Evolutionary conservation across 1,139 yeast species (phyloP), one percentile per base, ranked within the genome.

Genomic region (Magnusiomyces starmeri): DNA sequence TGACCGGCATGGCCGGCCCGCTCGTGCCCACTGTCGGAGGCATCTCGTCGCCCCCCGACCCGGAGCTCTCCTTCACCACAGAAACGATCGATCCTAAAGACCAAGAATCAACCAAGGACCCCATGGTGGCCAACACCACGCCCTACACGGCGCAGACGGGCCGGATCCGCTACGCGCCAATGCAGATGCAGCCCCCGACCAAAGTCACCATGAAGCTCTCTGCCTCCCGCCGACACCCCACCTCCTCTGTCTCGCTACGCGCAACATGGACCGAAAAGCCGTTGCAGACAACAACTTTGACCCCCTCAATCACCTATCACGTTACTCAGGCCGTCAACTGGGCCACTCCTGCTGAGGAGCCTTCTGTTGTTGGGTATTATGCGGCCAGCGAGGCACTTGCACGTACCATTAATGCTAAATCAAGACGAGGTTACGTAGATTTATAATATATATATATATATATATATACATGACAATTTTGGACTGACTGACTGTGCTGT

Each of bases 181-280:
- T 89, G 96, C 96, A 88, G 70, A 68, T 74, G 54, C 95, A 88
- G 70, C 96, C 97, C 7, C 85, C 82, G 3, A 65, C 85, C 1
- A 74, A 69, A 8, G 80, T 87, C 14, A 83, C 95, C 26, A 46
- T 53, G 43, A 16, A 54, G 4, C 51, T 60, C 43, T 51, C 57
- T 16, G 57, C 64, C 9, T 53, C 57, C 14, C 50, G 59, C 9
- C 52, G 63, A 39, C 59, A 43, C 50, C 81, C 90, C 20, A 77
- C 90, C 1, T 80, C 88, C 56, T 73, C 83, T 0, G 88, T 83
- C 26, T 75, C 86, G 0, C 81, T 72, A 60, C 81, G 74, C 65
- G 56, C 79, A 2, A 70, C 83, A 0, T 53, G 69, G 25, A 61
- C 59, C 56, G 2, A 48, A 49, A 35, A 46, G 49, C 40, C 54